Evolutionary conservation across 163 green algal genomes (phyloP), one percentile per base, ranked within the genome.

Genomic region (Prototheca stagnorum): DNA sequence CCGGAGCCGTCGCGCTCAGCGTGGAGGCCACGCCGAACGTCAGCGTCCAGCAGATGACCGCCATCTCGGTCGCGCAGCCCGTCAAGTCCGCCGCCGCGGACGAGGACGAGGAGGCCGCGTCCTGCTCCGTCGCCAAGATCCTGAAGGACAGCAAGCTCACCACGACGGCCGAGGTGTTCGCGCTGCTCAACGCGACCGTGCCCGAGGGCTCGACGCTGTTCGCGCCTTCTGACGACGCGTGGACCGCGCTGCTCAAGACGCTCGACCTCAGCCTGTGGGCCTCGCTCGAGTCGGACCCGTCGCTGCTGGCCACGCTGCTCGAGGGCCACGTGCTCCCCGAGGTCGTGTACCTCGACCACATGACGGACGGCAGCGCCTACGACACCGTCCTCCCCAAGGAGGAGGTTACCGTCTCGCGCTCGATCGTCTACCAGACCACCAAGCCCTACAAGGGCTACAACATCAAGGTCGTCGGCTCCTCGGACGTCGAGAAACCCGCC

Each of bases 181-280:
- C n/a, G n/a, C n/a, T n/a, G n/a, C n/a, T n/a, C n/a, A n/a, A n/a
- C n/a, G n/a, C n/a, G 7, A 22, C 12, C 45, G 39, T 51, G 35
- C 39, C 37, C 46, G 23, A 23, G 24, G 20, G 34, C 12, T 39
- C 35, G 29, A 61, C 54, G 24, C 16, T 61, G 28, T 61, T 61
- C 36, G 54, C 54, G n/a, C 54, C 54, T 39, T 47, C 54, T 19
- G 29, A 61, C 24, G 22, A 19, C 2, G 54, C 54, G 31, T 61
- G 54, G 35, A 28, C 15, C 20, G 14, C 20, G 7, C 17, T 23
- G 14, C 39, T 50, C 5, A 16, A 42, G 14, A 35, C 5, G 2
- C 46, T 61, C 45, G 22, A 21, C 39, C 5, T 61, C 8, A 47
- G 28, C 35, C 22, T 11, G 22, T 11, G 39, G 2, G 29, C n/a